These are phyloP conservation scores for Apiospora pterosperma DNA, from an alignment of 2,329 filamentous ascomycete genomes.

Conservation along the genomic window DNA sequence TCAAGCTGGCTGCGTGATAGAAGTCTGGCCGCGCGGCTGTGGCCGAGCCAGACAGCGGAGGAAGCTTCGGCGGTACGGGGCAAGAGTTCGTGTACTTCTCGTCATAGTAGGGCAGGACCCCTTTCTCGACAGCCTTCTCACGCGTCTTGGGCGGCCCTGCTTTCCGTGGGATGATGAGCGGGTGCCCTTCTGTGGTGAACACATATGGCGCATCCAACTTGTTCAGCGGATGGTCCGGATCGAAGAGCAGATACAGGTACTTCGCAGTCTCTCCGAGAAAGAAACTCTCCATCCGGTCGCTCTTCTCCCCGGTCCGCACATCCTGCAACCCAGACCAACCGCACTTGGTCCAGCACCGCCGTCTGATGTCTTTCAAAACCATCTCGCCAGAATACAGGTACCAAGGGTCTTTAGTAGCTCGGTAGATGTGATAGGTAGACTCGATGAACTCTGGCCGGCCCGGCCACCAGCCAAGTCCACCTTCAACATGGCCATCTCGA, in stretches of 20 bases:
- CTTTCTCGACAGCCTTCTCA: constrained; percentile 18
- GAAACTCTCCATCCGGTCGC: constrained; percentile 97
- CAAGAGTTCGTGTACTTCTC: constrained; percentile 58
- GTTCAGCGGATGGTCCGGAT: constrained; percentile 82
- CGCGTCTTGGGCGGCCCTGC: constrained; percentile 20
- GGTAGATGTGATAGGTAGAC: constrained; percentile 93
- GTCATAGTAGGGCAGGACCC: constrained; percentile 35
- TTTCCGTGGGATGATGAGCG: constrained; percentile 72
- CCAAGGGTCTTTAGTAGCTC: constrained; percentile 91
- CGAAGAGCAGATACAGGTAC: constrained; percentile 90
- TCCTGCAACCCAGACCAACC: constrained; percentile 91
- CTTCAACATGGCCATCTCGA: constrained; percentile 77
- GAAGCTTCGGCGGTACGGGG: constrained; percentile 54
- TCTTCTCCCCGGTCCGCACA: constrained; percentile 78
- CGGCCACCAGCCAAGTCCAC: constrained; percentile 89
- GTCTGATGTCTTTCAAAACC: constrained; percentile 82
- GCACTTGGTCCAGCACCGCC: constrained; percentile 84
- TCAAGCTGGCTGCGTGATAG: constrained; percentile 84
- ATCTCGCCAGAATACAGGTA: constrained; percentile 96
- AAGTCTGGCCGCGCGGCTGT: constrained; percentile 77
- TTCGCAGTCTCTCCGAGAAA: constrained; percentile 96
- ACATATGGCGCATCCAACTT: constrained; percentile 82
- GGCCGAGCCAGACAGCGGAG: constrained; percentile 72
- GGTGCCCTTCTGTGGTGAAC: constrained; percentile 95
- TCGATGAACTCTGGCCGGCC: constrained; percentile 96